Evolutionary conservation across 441 rosid species (phyloP).

Genomic region (Sinapis alba): DNA sequence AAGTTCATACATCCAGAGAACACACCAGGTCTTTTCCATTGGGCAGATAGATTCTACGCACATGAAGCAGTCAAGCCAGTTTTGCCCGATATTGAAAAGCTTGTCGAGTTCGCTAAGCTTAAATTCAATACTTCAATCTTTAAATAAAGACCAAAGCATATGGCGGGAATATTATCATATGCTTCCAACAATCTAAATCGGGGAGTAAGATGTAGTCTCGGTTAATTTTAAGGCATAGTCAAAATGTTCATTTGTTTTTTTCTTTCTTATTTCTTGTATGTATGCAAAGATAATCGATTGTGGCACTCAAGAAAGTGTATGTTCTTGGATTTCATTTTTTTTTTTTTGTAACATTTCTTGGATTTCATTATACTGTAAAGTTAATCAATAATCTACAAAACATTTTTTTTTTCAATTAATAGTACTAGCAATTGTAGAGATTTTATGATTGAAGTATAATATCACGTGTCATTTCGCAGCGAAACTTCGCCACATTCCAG

Average conservation of each 20-base stretch:
- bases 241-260: conserved; percentile 20
- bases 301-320: not conserved
- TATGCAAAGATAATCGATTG: not conserved
- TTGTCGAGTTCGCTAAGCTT: conserved; percentile 47
- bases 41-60: conserved; percentile 60
- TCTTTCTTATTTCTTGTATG: not conserved
- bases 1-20: conserved; percentile 51
- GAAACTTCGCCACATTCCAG: conserved; percentile 2
- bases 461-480: not conserved
- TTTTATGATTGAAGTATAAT: not conserved
- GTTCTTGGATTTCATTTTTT: not conserved
- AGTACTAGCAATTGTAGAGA: not conserved
- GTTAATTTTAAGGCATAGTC: not conserved
- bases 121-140: conserved; percentile 37
- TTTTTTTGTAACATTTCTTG: too few species aligned
- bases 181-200: conserved; percentile 10
- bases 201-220: conserved; percentile 10
- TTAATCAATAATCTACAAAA: not conserved
- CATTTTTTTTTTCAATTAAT: not conserved
- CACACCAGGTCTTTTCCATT: conserved; percentile 56
- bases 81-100: conserved; percentile 68
- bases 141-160: conserved; percentile 1
- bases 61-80: conserved; percentile 65
- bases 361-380: not conserved
- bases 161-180: not conserved